phyloP scores from a whole-genome alignment of 106 monocot genomes.

The Dendrobium huoshanense region DNA sequence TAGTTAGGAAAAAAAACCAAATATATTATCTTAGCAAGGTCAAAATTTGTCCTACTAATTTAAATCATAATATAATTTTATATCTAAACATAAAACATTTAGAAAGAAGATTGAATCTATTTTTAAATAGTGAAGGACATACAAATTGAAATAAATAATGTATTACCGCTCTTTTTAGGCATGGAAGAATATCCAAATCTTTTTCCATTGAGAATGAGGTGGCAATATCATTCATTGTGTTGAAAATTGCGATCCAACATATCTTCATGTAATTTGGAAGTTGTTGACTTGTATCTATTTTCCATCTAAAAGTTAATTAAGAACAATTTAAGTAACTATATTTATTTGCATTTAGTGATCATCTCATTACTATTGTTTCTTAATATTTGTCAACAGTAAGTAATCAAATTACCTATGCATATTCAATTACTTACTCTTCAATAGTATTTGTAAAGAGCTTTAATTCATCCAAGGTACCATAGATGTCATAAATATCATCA shows the following conservation, averaged over 20 bases:
- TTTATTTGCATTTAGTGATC: too few relatives aligned
- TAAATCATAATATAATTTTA: neutral
- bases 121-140: too few relatives aligned
- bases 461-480: constrained; percentile 49
- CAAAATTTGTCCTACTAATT: neutral
- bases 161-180: neutral
- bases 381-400: too few relatives aligned
- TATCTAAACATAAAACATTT: neutral
- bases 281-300: constrained; percentile 2
- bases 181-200: neutral
- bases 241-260: constrained; percentile 15
- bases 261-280: constrained; percentile 30
- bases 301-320: constrained; percentile 20
- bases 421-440: constrained; percentile 21
- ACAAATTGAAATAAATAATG: too few relatives aligned
- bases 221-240: constrained; percentile 14
- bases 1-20: constrained; percentile 1
- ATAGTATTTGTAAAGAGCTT: constrained; percentile 45
- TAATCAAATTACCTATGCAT: too few relatives aligned
- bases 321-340: too few relatives aligned
- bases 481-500: constrained; percentile 62
- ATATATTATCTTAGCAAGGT: too few relatives aligned
- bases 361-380: too few relatives aligned
- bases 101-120: too few relatives aligned
- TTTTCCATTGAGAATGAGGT: neutral